Base-by-base conservation (phyloP, 495 filamentous ascomycete genomes). In the Jackrogersella multiformis region DNA sequence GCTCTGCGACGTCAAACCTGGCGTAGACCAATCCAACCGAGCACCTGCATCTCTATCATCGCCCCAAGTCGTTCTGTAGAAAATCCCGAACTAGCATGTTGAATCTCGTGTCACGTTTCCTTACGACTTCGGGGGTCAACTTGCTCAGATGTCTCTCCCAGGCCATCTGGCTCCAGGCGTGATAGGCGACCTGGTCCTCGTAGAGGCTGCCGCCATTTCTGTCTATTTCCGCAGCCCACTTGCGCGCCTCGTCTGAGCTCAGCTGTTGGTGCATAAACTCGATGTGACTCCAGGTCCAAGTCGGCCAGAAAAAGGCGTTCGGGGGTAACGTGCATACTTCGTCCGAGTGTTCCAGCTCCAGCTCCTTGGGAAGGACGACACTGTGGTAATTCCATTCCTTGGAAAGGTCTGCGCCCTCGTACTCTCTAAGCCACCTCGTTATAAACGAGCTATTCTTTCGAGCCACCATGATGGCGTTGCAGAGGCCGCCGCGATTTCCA, bases 271-370 rank as follows among this genome's bases (percentile, higher is more conserved):
- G 79, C 81, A 83, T 83, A 63, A 77, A 83, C 39, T 78, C 72
- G 44, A 82, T 71, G 60, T 82, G 78, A 36, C 70, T 61, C 68
- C 75, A 79, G 0, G 81, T 82, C 81, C 81, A 83, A 3, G 79
- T 82, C 5, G 81, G 81, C 81, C 81, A 83, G 67, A 81, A 82
- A 68, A 83, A 83, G 23, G 74, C 73, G 24, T 76, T 71, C 4
- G 81, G 80, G 0, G 81, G 70, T 15, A 83, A 54, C 9, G 75
- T 53, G 72, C 81, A 83, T 21, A 81, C 73, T 34, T 82, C 79
- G 12, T 74, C 59, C 0, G 74, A 76, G 41, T 79, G 71, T 9
- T 67, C 51, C 12, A 69, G 41, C 55, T 80, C 76, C n/a, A 82
- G 51, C 52, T 77, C 32, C 41, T 81, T 81, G 1, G 81, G 79